Base-by-base conservation (phyloP, 805 yeast genomes). In the Helenozyma baotianmanensis region DNA sequence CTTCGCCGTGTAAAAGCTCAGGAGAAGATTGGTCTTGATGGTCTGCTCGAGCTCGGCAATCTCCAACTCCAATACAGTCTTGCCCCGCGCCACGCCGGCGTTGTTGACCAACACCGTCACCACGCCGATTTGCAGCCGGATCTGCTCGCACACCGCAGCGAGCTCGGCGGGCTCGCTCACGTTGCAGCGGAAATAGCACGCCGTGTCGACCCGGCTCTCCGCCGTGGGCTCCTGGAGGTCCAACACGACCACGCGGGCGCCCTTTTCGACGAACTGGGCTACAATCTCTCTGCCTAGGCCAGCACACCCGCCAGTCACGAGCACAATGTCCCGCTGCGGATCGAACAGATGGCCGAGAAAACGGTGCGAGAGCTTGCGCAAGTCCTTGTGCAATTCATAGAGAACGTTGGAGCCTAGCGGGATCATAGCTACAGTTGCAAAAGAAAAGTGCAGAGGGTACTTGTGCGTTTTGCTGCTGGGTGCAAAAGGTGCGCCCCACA, bases 261-360 rank as follows among this genome's bases (percentile, higher is more conserved):
- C 68, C 15, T 60, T 51, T 6, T 43, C 42, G 5, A 61, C 55
- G 33, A 89, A 70, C 15, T 50, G 49, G 11, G 45, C 40, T 0
- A 71, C 84, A 3, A 90, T 41, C 41, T 77, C 83, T 25, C 60
- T 61, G 0, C 97, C 97, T 8, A 90, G 64, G 0, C 97, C 97
- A 0, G 76, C 62, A 3, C 74, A 53, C 0, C 97, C 97, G 0
- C 97, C 97, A 0, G 97, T 89, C 14, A 90, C 63, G 4, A 88
- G 58, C 0, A 78, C 82, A 9, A 82, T 64, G 48, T 85, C 95
- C 9, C 64, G 56, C 15, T 51, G 54, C 0, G 75, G 72, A 23
- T 76, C 80, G 39, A 72, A 70, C 9, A 60, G 62, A 35, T 68
- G 71, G 1, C 85, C 85, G 14, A 78, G 52, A 1, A 75, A 14